Evolutionary conservation across 225 moss, liverwort and hornwort species (phyloP).

Genomic region (Polytrichum formosum): DNA sequence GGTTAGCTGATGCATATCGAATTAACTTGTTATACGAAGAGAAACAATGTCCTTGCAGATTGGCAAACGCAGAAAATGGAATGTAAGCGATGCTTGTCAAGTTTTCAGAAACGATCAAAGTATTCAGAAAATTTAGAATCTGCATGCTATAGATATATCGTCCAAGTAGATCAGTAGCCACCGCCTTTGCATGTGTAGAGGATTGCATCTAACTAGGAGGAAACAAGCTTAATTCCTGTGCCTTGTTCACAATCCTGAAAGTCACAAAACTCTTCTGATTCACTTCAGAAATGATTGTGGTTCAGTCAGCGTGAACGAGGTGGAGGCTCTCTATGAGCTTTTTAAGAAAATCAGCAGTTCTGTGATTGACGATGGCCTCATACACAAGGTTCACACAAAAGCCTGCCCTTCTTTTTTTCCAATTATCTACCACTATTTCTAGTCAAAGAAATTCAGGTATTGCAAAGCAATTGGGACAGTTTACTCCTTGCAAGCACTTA

Average conservation of each 20-base stretch:
- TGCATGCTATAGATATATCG: too few relatives aligned
- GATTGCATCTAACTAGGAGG: background rate
- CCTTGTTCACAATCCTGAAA: background rate
- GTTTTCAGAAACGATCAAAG: too few relatives aligned
- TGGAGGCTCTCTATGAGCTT: slow-evolving; percentile 46
- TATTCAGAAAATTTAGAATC: too few relatives aligned
- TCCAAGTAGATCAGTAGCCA: too few relatives aligned
- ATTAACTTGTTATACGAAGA: too few relatives aligned
- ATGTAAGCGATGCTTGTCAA: too few relatives aligned
- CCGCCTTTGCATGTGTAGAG: background rate
- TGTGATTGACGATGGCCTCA: slow-evolving; percentile 41
- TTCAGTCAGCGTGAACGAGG: slow-evolving; percentile 34
- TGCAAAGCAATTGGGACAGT: background rate
- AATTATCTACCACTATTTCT: too few relatives aligned
- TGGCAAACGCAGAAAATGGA: too few relatives aligned
- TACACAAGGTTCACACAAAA: slow-evolving; percentile 37
- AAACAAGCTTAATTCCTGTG: background rate
- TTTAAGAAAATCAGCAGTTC: slow-evolving; percentile 51
- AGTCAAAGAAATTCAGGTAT: too few relatives aligned
- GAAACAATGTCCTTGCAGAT: too few relatives aligned
- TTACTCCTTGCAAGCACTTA: background rate
- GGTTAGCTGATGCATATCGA: too few relatives aligned
- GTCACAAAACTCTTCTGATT: background rate
- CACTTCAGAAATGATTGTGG: background rate
- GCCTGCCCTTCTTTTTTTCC: background rate